Base-by-base conservation (phyloP, 768 basidiomycete species). In the Calocybe indica region DNA sequence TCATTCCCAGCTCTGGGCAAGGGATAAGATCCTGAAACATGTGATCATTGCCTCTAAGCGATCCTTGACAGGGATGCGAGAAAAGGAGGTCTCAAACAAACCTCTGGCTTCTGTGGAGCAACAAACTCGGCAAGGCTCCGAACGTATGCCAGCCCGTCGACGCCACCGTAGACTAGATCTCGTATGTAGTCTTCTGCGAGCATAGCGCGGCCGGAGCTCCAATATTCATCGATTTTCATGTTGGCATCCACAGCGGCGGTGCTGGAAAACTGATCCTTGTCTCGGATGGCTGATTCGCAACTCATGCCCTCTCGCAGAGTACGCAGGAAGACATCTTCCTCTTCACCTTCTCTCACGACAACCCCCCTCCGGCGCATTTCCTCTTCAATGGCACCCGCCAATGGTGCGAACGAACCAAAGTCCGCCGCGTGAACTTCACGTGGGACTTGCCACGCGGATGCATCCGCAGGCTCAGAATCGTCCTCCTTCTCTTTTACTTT, bases 151-250 rank as follows among this genome's bases (percentile, higher is more conserved):
- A 81, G 63, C 1, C 88, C 88, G 47, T 88, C 85, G 0, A 80
- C 71, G 40, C 88, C 87, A 0, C 88, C 88, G 58, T 89, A 90
- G 0, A 90, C 86, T n/a, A 88, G 58, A 58, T 88, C 84, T 13
- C 75, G 65, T 12, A 90, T 40, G 55, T 83, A 87, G n/a, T 71
- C 73, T 63, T 87, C 83, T 1, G 76, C 85, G 15, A 75, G 71
- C n/a, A 62, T 61, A 9, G 76, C 79, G 5, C 71, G 66, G 42
- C 67, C 67, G 9, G 67, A 59, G 15, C 66, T 73, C 76, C 79
- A 86, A 51, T 80, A 81, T 5, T 61, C 65, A 2, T 59, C 45
- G 5, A 55, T 35, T 28, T 56, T 46, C 28, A 54, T 29, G 39
- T 56, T 51, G 46, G 59, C 47, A 36, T 50, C 56, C 47, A 42